Conservation (phyloP, 768 basidiomycete genomes). For the Strobilomyces echinocephalus region DNA sequence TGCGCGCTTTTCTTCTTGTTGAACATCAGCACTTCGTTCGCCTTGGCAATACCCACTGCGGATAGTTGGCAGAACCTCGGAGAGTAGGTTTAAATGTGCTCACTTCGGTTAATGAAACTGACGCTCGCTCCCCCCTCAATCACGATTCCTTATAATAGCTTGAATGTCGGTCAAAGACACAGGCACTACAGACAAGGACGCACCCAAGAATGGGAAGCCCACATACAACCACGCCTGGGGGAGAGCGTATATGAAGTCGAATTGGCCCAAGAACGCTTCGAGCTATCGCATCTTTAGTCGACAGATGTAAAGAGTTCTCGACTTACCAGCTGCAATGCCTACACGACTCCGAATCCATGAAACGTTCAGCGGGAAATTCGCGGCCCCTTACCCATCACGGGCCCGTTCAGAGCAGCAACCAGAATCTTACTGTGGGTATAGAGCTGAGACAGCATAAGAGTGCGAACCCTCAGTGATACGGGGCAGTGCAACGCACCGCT, state of each 20-base stretch:
- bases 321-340: conserved; percentile 64
- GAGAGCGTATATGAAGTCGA: conserved; percentile 70
- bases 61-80: not conserved
- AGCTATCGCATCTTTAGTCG: not conserved
- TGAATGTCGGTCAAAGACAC: not conserved
- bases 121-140: conserved; percentile 69
- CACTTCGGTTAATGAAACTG: conserved; percentile 62
- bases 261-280: conserved; percentile 62
- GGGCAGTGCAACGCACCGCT: conserved; percentile 43
- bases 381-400: conserved; percentile 56
- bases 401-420: conserved; percentile 69
- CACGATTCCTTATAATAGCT: conserved; percentile 45
- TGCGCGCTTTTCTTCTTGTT: conserved; percentile 61
- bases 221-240: conserved; percentile 58
- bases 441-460: conserved; percentile 36
- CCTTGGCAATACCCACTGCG: conserved; percentile 64
- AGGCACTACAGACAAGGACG: not conserved
- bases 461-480: not conserved
- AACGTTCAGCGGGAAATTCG: not conserved
- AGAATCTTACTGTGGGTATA: conserved; percentile 65
- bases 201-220: conserved; percentile 64
- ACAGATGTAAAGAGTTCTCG: not conserved
- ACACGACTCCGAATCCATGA: not conserved
- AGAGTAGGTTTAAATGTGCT: conserved; percentile 11
- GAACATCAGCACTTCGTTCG: conserved; percentile 68